Evolutionary conservation across 1,284 basidiomycete genomes (phyloP).

Genomic region (Cryptococcus sp.): DNA sequence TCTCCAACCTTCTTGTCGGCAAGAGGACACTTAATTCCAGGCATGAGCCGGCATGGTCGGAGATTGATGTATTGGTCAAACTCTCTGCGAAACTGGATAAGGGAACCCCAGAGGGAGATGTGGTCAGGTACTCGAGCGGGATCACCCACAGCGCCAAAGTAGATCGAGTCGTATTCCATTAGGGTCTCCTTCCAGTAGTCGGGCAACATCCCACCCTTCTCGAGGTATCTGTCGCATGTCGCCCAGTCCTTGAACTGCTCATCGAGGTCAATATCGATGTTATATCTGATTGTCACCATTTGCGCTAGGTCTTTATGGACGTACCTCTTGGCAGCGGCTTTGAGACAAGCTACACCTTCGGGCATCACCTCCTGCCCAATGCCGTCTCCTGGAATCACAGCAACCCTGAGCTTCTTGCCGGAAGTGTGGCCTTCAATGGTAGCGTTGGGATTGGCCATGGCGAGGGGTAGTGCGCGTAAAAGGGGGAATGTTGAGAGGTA

Average conservation of each 20-base stretch:
- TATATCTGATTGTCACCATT: slow-evolving; percentile 13
- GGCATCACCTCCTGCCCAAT: slow-evolving; percentile 26
- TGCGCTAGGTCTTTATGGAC: slow-evolving; percentile 1
- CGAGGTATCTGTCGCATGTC: slow-evolving; percentile 29
- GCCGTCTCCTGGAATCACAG: slow-evolving; percentile 57
- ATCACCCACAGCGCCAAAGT: slow-evolving; percentile 49
- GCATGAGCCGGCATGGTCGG: slow-evolving; percentile 52
- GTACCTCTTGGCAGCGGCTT: slow-evolving; percentile 19
- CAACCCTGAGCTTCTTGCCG: slow-evolving; percentile 36
- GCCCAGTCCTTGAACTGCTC: slow-evolving; percentile 27
- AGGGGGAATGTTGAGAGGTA: too few species aligned
- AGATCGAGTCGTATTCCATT: slow-evolving; percentile 44
- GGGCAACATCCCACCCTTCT: slow-evolving; percentile 45
- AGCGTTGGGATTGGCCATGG: neutral
- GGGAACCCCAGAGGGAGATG: slow-evolving; percentile 55
- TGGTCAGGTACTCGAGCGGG: slow-evolving; percentile 52
- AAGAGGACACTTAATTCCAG: slow-evolving; percentile 52
- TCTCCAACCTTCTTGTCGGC: slow-evolving; percentile 35
- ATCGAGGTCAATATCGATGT: slow-evolving; percentile 22
- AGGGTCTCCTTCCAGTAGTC: slow-evolving; percentile 43
- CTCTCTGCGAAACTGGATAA: slow-evolving; percentile 53
- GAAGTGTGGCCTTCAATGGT: neutral
- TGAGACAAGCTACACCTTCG: slow-evolving; percentile 16
- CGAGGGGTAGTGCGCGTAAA: too few species aligned
- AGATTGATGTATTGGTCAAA: slow-evolving; percentile 57